Conservation (phyloP, 2,329 filamentous ascomycete genomes). For the Ophiostoma piceae region DNA sequence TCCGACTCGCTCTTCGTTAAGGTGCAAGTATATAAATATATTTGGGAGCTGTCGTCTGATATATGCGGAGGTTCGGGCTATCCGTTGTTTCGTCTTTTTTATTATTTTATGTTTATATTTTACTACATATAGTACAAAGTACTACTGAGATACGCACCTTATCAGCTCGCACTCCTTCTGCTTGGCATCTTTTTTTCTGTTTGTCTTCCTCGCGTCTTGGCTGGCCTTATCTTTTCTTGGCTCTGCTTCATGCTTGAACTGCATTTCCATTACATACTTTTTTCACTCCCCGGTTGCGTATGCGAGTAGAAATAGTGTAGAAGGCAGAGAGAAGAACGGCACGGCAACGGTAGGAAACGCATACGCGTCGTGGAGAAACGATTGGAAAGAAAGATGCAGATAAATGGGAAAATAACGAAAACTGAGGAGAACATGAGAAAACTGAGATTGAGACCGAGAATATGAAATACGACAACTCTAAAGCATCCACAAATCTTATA, state of each 20-base stretch:
- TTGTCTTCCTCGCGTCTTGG: neutral
- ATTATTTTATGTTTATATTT: neutral
- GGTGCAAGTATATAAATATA: neutral
- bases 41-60: neutral
- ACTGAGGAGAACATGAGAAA: neutral
- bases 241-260: neutral
- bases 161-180: neutral
- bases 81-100: neutral
- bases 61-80: neutral
- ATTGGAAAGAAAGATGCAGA: neutral
- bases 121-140: neutral
- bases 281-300: neutral
- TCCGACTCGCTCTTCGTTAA: conserved; percentile 4
- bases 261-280: conserved; percentile 9
- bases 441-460: too few relatives aligned
- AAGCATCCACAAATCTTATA: neutral
- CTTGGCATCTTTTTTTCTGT: neutral
- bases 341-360: neutral
- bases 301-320: neutral
- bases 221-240: conserved; percentile 9
- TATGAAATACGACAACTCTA: neutral
- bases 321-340: neutral
- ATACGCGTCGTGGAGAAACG: neutral
- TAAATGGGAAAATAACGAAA: neutral
- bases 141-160: neutral